phyloP scores from a whole-genome alignment of 148 eudicot species.

The Limonium bicolor region DNA sequence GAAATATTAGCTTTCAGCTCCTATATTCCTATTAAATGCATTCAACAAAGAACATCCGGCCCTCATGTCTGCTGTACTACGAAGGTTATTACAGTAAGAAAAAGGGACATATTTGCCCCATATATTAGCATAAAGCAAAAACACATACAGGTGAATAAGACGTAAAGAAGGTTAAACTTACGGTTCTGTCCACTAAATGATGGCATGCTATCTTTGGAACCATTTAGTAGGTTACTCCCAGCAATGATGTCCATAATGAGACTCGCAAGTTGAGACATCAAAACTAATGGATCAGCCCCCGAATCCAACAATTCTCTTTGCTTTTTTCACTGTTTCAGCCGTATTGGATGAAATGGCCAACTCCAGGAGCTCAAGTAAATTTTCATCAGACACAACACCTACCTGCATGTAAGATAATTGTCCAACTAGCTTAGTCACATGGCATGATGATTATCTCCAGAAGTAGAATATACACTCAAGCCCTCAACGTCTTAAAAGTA shows the following conservation, averaged over 20 bases:
- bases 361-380: slow-evolving; percentile 73
- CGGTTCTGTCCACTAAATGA: slow-evolving; percentile 52
- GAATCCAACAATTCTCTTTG: slow-evolving; percentile 92
- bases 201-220: slow-evolving; percentile 30
- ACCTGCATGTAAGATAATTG: too few relatives aligned
- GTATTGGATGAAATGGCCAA: slow-evolving; percentile 91
- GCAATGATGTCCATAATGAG: slow-evolving; percentile 92
- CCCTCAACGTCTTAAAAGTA: too few relatives aligned
- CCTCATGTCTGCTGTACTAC: too few relatives aligned
- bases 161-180: slow-evolving; percentile 25
- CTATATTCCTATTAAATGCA: neutral
- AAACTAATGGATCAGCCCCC: slow-evolving; percentile 75
- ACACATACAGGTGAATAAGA: neutral
- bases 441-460: too few relatives aligned
- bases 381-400: slow-evolving; percentile 86
- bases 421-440: too few relatives aligned
- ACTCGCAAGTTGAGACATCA: slow-evolving; percentile 82
- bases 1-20: neutral
- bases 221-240: slow-evolving; percentile 50
- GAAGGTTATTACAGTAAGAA: neutral
- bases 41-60: neutral
- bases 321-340: slow-evolving; percentile 79
- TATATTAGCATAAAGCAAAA: neutral
- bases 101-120: neutral
- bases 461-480: too few relatives aligned